These are phyloP conservation scores for Aspergillus sp. DNA, from an alignment of 2,329 filamentous ascomycete genomes.

Conservation along the genomic window DNA sequence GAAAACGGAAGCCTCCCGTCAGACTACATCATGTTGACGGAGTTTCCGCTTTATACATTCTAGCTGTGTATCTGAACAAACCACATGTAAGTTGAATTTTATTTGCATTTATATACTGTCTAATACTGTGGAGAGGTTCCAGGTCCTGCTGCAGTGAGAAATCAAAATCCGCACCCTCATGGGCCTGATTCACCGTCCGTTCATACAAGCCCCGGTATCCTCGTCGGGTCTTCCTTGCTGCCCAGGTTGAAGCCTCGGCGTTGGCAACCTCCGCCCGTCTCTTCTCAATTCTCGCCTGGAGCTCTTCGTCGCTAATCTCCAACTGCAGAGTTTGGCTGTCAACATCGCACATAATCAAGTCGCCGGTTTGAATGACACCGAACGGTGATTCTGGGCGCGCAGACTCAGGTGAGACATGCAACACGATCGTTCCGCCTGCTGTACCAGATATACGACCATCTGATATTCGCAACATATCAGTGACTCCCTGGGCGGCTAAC, in stretches of 20 bases:
- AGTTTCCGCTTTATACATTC: no score
- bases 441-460: slow-evolving; percentile 50
- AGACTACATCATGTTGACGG: no score
- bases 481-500: slow-evolving; percentile 37
- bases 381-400: slow-evolving; percentile 37
- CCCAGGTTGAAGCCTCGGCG: not conserved
- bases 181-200: not conserved
- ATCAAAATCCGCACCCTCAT: not conserved
- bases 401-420: slow-evolving; percentile 46
- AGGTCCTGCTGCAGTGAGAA: slow-evolving; percentile 2
- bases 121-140: no score
- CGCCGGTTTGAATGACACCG: slow-evolving; percentile 40
- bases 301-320: not conserved
- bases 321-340: slow-evolving; percentile 29
- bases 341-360: slow-evolving; percentile 38
- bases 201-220: not conserved
- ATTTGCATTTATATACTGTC: no score
- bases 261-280: not conserved
- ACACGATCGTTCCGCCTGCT: slow-evolving; percentile 44
- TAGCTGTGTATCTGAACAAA: no score
- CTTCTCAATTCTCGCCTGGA: not conserved
- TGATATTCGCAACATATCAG: slow-evolving; percentile 43
- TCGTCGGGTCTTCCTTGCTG: not conserved
- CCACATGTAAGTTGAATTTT: no score
- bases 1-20: no score